A percentile compares a stretch with the other conserved stretches of the same genome.
These are phyloP conservation scores for Nicotiana benthamiana DNA, from an alignment of 257 asterid genomes.

Conservation along the genomic window DNA sequence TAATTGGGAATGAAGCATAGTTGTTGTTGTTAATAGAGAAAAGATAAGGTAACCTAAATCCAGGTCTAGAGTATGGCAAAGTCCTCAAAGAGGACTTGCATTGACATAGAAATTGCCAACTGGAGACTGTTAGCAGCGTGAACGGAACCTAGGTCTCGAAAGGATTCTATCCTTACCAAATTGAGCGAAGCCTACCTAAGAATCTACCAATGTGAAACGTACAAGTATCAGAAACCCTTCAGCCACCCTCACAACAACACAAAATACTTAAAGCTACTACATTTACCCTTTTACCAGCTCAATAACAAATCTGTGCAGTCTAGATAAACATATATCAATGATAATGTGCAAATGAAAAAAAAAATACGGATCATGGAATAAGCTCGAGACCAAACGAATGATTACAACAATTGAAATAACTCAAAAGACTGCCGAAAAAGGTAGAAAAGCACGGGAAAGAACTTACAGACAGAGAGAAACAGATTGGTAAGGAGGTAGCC, in stretches of 20 bases:
- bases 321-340: not conserved
- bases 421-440: not conserved
- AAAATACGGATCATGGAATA: not conserved
- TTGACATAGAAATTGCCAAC: not conserved
- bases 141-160: not conserved
- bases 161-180: not conserved
- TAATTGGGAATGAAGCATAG: not conserved
- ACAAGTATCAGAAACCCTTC: not conserved
- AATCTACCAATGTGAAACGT: not conserved
- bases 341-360: not conserved
- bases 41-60: not conserved
- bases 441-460: not conserved
- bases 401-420: not conserved
- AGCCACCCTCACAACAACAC: not conserved
- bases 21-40: not conserved
- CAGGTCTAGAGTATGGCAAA: not conserved
- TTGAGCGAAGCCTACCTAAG: not conserved
- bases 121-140: not conserved
- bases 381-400: not conserved
- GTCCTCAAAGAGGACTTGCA: not conserved
- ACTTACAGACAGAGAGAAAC: not conserved
- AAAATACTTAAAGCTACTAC: not conserved
- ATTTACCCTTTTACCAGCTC: not conserved
- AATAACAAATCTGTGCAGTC: not conserved
- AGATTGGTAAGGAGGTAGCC: not conserved